Evolutionary conservation across 805 yeast species (phyloP).

Genomic region (Wickerhamomyces kurtzmanii): DNA sequence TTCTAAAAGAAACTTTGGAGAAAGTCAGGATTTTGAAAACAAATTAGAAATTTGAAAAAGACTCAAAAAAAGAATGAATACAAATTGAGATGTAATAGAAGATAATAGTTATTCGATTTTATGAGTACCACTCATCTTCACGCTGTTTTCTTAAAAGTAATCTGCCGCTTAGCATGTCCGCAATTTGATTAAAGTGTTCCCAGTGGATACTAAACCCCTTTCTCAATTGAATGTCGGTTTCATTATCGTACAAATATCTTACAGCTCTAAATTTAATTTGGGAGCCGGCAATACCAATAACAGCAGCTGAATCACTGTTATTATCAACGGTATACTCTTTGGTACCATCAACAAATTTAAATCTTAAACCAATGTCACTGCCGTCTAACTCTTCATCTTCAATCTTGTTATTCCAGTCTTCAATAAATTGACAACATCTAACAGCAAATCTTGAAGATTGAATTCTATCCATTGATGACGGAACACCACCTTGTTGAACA

Average conservation of each 20-base stretch:
- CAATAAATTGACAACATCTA: slow-evolving; percentile 61
- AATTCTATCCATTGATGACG: slow-evolving; percentile 71
- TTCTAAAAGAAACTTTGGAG: too few species aligned
- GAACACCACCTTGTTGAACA: slow-evolving; percentile 77
- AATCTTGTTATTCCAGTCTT: slow-evolving; percentile 23
- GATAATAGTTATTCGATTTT: too few species aligned
- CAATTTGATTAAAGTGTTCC: slow-evolving; percentile 64
- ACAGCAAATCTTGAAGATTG: slow-evolving; percentile 65
- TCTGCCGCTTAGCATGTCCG: slow-evolving; percentile 81
- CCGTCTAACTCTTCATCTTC: slow-evolving; percentile 19
- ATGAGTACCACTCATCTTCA: too few species aligned
- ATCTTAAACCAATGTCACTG: slow-evolving; percentile 30
- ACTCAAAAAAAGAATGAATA: too few species aligned
- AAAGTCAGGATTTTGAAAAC: too few species aligned
- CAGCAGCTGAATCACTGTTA: slow-evolving; percentile 54
- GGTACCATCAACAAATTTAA: slow-evolving; percentile 37
- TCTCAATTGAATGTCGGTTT: slow-evolving; percentile 72
- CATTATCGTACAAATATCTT: slow-evolving; percentile 72
- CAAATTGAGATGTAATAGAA: too few species aligned
- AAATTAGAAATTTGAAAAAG: too few species aligned
- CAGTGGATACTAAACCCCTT: slow-evolving; percentile 87
- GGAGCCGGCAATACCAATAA: slow-evolving; percentile 74
- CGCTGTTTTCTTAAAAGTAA: too few species aligned
- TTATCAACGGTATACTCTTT: slow-evolving; percentile 32
- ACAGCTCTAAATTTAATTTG: slow-evolving; percentile 69